phyloP scores from a whole-genome alignment of 164 flowering plant genomes.

The Umbilicus rupestris region DNA sequence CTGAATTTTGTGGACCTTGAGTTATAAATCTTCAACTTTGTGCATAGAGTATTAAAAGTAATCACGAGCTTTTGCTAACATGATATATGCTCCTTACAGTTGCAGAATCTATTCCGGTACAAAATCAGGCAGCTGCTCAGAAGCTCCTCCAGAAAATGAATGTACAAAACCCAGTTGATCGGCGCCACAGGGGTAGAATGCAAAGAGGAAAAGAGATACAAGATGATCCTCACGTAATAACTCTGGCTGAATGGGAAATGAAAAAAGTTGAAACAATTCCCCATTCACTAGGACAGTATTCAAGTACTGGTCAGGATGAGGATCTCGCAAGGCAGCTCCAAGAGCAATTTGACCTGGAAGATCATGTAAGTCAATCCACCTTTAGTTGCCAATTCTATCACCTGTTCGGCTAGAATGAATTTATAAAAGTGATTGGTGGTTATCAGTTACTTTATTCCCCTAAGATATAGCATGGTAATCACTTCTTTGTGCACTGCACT shows the following conservation, averaged over 20 bases:
- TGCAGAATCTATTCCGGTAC: constrained; percentile 64
- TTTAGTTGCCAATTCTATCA: neutral
- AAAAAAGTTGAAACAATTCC: constrained; percentile 33
- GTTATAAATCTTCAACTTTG: neutral
- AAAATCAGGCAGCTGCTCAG: constrained; percentile 91
- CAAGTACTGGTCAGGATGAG: constrained; percentile 54
- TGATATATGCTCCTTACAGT: constrained; percentile 25
- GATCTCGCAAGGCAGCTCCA: constrained; percentile 87
- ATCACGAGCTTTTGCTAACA: constrained; percentile 8
- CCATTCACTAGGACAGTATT: constrained; percentile 12
- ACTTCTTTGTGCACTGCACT: neutral
- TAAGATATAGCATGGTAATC: neutral
- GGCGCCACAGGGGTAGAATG: constrained; percentile 30
- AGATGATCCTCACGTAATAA: constrained; percentile 48
- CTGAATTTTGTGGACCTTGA: neutral
- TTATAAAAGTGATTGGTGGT: neutral
- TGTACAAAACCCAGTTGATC: constrained; percentile 22
- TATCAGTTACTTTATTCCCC: neutral
- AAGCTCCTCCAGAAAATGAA: constrained; percentile 80
- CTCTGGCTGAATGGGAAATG: constrained; percentile 85
- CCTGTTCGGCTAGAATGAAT: neutral
- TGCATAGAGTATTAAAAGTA: neutral
- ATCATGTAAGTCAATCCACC: constrained; percentile 31
- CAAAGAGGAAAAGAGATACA: constrained; percentile 44
- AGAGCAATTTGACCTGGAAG: constrained; percentile 76